phyloP scores from a whole-genome alignment of 805 yeast genomes.

The Priceomyces castillae region DNA sequence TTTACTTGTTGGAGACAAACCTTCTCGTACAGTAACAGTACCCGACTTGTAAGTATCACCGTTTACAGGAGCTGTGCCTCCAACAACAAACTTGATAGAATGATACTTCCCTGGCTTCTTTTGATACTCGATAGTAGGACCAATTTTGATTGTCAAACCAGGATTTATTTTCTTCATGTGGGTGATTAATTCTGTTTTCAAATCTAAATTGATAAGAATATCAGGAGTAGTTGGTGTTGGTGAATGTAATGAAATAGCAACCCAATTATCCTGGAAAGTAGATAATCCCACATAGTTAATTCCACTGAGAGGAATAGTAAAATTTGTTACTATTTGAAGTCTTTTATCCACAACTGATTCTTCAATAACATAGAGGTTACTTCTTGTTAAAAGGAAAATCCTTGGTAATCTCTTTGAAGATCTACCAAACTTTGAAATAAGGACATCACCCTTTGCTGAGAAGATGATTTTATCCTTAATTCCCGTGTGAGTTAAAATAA shows the following conservation, averaged over 20 bases:
- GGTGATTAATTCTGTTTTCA: constrained; percentile 87
- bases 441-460: constrained; percentile 76
- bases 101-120: constrained; percentile 89
- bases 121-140: constrained; percentile 72
- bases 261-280: constrained; percentile 86
- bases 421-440: constrained; percentile 87
- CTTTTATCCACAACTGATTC: constrained; percentile 65
- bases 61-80: constrained; percentile 58
- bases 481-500: constrained; percentile 65
- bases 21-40: constrained; percentile 74
- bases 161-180: constrained; percentile 63
- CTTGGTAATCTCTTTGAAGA: constrained; percentile 79
- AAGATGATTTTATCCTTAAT: constrained; percentile 70
- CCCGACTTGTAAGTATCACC: constrained; percentile 87
- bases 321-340: constrained; percentile 58
- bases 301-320: constrained; percentile 54
- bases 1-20: constrained; percentile 69
- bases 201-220: constrained; percentile 70
- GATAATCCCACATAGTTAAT: constrained; percentile 69
- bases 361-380: constrained; percentile 64
- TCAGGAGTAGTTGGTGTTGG: constrained; percentile 64
- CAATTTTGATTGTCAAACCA: constrained; percentile 61
- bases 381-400: constrained; percentile 64
- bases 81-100: constrained; percentile 64
- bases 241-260: constrained; percentile 57